Percentiles rank a stretch among this genome's conserved stretches.
These are phyloP conservation scores for Sugiyamaella marilandica DNA, from an alignment of 805 yeast genomes.

Conservation along the genomic window DNA sequence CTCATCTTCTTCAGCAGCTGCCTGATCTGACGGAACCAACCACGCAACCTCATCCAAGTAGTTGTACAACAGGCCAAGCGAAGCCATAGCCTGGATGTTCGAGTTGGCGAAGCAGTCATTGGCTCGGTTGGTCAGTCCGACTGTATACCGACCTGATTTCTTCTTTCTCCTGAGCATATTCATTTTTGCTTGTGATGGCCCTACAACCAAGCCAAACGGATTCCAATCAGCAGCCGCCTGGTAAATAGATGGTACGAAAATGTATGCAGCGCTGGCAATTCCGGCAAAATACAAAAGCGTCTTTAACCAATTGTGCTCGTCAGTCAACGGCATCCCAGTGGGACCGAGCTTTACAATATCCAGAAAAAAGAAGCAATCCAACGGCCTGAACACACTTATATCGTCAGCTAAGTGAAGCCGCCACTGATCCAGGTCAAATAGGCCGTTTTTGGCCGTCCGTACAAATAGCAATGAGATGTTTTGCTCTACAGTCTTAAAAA, in stretches of 20 bases:
- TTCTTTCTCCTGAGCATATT: conserved; percentile 30
- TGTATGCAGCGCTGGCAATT: conserved; percentile 9
- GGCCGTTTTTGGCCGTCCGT: too few species aligned
- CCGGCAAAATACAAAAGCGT: conserved; percentile 1
- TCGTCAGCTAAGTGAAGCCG: too few species aligned
- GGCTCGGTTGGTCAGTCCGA: conserved; percentile 75
- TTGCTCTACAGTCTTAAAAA: too few species aligned
- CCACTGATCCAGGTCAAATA: too few species aligned
- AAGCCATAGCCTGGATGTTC: conserved; percentile 58
- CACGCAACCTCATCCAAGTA: conserved; percentile 21
- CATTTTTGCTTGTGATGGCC: conserved; percentile 10
- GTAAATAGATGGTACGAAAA: conserved; percentile 11
- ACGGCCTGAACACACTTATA: background rate
- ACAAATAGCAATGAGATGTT: too few species aligned
- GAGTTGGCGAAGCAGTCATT: conserved; percentile 94
- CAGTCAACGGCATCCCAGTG: background rate
- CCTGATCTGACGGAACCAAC: conserved; percentile 5
- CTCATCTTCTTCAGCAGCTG: background rate
- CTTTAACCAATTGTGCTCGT: conserved; percentile 2
- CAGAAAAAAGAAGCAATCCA: too few species aligned
- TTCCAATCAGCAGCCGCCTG: background rate
- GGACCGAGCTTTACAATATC: background rate
- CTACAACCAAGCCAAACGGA: conserved; percentile 5
- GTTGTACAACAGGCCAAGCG: conserved; percentile 21
- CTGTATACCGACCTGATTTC: conserved; percentile 44